Evolutionary conservation across 352 stramenopile genomes (phyloP), one percentile per base, ranked within the genome.

Genomic region (Globisporangium iwayamae): DNA sequence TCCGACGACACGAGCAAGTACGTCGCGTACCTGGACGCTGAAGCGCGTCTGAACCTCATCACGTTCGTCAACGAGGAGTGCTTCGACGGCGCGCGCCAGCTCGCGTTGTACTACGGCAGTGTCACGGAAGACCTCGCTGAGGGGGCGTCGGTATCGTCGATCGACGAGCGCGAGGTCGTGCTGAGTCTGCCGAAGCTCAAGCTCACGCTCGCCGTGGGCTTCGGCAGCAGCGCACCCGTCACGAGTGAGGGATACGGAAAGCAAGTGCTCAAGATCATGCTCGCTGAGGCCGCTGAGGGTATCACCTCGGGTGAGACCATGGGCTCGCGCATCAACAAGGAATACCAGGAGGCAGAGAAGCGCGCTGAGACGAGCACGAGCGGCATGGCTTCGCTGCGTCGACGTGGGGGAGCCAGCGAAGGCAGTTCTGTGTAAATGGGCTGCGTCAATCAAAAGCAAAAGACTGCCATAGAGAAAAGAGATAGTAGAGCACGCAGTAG

Each of bases 61-160:
- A 56, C 75, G 32, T 93, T 89, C 43, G 68, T 90, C n/a, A 91
- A 94, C 68, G 74, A 89, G 20, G 80, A 90, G 56, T 78, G 64
- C 56, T 93, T 94, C 65, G 83, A 94, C 61, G 86, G 81, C 53
- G 74, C 83, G 9, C 80, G 83, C 4, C 74, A 91, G 65, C 70
- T 94, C 16, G 83, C 83, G 18, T 70, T 89, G 62, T 94, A 94
- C 70, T 94, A 94, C 59, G 85, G 85, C 41, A 94, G 85, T 46
- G 81, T 94, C 52, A 86, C 77, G 1, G 83, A 94, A 22, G 83
- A 94, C 9, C 65, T 94, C 14, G 82, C 83, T 0, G 50, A 90
- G 25, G 81, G 83, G 0, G 80, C 85, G 5, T 72, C 50, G 1
- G 70, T 91, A 38, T 75, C 76, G 38, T 93, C 85, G 39, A 91